A percentile compares a stretch with the other conserved stretches of the same genome.
These are phyloP conservation scores for Coemansia pectinata DNA, from an alignment of 192 early-diverging fungal species.

Conservation along the genomic window DNA sequence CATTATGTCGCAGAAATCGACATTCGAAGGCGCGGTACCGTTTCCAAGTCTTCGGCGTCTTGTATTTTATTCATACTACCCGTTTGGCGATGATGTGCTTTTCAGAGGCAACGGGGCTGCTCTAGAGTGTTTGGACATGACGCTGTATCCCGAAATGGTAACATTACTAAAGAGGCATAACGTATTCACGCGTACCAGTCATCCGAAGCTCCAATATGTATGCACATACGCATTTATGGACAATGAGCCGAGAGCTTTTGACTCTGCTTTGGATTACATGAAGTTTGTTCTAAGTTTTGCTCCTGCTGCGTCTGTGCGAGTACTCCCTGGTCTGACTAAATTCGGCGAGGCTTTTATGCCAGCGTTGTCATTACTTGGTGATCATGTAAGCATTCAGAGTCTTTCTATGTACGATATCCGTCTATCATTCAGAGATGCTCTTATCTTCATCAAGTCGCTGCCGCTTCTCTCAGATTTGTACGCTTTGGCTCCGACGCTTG, in stretches of 20 bases:
- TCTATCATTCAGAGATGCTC: not conserved
- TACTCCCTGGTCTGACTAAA: not conserved
- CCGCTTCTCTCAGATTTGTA: not conserved
- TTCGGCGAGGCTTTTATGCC: no score
- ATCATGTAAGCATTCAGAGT: not conserved
- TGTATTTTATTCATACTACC: not conserved
- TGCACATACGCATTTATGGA: no score
- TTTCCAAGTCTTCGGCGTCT: slow-evolving; percentile 5
- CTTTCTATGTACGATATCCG: not conserved
- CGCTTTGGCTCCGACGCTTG: not conserved
- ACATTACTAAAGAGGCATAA: not conserved
- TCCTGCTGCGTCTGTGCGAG: not conserved
- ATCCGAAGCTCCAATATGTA: no score
- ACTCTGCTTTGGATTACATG: no score
- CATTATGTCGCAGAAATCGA: no score
- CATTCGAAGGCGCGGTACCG: not conserved
- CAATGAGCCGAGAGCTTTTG: no score
- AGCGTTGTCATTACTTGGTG: not conserved
- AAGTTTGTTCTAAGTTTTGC: not conserved
- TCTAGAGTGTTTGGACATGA: not conserved
- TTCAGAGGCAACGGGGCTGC: slow-evolving; percentile 2
- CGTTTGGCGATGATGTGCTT: slow-evolving; percentile 12
- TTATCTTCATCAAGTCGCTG: not conserved
- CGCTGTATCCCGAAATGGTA: not conserved
- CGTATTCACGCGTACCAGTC: not conserved